Conservation (phyloP, 2,329 filamentous ascomycete species). For the Aspergillus sp. region DNA sequence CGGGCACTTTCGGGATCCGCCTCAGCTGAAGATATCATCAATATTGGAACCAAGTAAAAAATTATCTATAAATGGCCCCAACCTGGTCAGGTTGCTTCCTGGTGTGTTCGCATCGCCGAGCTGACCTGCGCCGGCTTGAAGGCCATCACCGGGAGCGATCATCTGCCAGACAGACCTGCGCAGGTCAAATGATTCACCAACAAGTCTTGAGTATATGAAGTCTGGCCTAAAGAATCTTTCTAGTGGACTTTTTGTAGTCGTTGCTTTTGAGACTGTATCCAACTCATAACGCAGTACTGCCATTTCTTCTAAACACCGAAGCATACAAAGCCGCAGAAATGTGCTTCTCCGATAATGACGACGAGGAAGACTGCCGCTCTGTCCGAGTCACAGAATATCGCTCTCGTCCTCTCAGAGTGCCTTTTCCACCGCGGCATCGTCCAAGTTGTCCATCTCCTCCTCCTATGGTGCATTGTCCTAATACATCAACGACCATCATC, state of each 20-base stretch:
- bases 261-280: not conserved
- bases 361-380: constrained; percentile 9
- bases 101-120: not conserved
- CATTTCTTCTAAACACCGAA: not conserved
- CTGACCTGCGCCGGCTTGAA: not conserved
- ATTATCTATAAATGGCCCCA: not conserved
- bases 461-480: not conserved
- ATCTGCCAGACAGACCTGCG: constrained; percentile 8
- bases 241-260: not conserved
- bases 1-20: not conserved
- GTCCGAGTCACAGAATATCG: constrained; percentile 15
- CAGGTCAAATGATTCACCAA: constrained; percentile 13
- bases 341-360: constrained; percentile 19
- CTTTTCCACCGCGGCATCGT: constrained; percentile 6
- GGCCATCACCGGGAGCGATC: constrained; percentile 14
- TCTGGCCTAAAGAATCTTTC: not conserved
- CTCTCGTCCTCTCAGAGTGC: constrained; percentile 5
- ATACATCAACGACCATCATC: constrained; percentile 9
- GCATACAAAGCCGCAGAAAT: constrained; percentile 4
- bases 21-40: not conserved
- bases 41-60: not conserved
- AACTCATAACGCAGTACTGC: too few species aligned
- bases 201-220: not conserved
- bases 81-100: not conserved
- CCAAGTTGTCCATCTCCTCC: not conserved